A percentile compares a stretch with the other conserved stretches of the same genome.
phyloP scores from a whole-genome alignment of 768 basidiomycete species.

The Mrakia frigida region DNA sequence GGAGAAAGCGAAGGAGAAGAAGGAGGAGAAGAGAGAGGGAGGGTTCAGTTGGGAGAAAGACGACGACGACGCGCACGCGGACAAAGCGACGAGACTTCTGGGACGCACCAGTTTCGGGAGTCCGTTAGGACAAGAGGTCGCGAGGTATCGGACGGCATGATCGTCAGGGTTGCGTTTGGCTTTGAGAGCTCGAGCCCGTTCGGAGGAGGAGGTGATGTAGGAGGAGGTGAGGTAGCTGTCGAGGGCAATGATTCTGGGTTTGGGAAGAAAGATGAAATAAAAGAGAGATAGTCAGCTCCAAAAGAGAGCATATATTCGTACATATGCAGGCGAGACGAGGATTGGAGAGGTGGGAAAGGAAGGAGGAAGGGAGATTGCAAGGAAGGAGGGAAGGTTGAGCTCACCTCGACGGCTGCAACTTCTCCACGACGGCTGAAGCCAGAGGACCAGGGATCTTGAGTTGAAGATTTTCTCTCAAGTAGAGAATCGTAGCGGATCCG shows the following conservation, averaged over 20 bases:
- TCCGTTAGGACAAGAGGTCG: slow-evolving; percentile 10
- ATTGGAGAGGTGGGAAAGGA: background rate
- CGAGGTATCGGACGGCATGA: slow-evolving; percentile 15
- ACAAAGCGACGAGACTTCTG: background rate
- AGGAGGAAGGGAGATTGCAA: background rate
- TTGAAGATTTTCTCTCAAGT: slow-evolving; percentile 1
- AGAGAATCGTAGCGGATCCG: slow-evolving; percentile 1
- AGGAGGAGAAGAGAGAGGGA: background rate
- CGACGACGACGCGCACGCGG: background rate
- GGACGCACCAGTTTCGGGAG: slow-evolving; percentile 7
- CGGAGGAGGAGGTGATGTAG: slow-evolving; percentile 9
- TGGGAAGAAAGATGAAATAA: too few relatives aligned
- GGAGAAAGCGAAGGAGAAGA: background rate
- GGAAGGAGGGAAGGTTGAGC: background rate
- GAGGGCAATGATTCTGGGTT: slow-evolving; percentile 2
- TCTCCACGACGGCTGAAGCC: background rate
- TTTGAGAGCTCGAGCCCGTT: background rate
- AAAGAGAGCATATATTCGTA: too few relatives aligned
- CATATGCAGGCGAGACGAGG: too few relatives aligned
- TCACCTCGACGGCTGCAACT: slow-evolving; percentile 11
- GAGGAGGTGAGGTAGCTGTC: slow-evolving; percentile 13
- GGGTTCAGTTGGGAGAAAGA: too few relatives aligned
- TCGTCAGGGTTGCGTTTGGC: background rate
- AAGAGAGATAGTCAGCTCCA: too few relatives aligned
- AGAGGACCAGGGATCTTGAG: slow-evolving; percentile 14